Evolutionary conservation across 495 filamentous ascomycete genomes (phyloP), one percentile per base, ranked within the genome.

Genomic region (Podospora didyma): DNA sequence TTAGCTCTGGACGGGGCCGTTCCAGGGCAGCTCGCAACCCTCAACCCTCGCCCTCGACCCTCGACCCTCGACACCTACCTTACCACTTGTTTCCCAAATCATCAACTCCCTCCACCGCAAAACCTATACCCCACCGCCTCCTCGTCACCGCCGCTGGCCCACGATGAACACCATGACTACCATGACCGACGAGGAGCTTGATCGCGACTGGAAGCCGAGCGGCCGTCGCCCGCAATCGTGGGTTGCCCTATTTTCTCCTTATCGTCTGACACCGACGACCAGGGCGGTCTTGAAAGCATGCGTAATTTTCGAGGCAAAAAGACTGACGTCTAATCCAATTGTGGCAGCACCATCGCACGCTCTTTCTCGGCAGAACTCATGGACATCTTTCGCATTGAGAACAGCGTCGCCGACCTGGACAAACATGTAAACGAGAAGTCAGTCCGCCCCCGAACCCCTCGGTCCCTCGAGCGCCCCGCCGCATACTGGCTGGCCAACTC

Each of bases 311-410:
- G 39, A 16, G 39, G 5, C 39, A 17, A 42, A 42, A 9, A 42
- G 1, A 42, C 67, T 64, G 48, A 69, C 58, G 21, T 34, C 2
- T 22, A 52, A 53, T 23, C 16, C 37, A 47, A 7, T 39, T 28
- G 0, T 23, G 20, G 44, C 73, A 96, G 92, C 56, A 93, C 89
- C 53, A 85, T 96, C 70, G 92, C 92, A 22, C 86, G 87, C 54
- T 87, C 85, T 54, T 97, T 97, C 77, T 90, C 90, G 28, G 76
- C 86, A 22, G 88, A 89, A 65, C 80, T 97, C 52, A 89, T 95
- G 74, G 89, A 91, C 69, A 86, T 92, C 58, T 97, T 97, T 71
- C 81, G 86, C 61, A 85, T 94, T 62, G 88, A 96, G 61, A 88
- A 86, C 65, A 84, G 84, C 61, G 74, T 96, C 57, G 84, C 88